Base-by-base conservation (phyloP, 345 rosid species). In the Moricandia moricandioides region DNA sequence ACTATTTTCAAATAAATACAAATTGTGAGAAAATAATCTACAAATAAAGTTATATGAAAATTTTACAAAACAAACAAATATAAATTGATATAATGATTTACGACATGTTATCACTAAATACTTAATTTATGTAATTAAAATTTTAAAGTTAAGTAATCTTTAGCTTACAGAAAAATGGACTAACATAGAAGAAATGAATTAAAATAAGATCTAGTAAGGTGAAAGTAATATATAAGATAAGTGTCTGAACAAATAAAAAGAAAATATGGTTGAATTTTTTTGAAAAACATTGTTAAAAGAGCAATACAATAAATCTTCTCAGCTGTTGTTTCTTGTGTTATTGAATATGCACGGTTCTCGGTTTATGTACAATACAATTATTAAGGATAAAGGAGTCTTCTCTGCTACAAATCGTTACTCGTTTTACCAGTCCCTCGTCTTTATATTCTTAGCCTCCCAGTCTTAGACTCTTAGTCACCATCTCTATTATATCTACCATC, bases 401-500 rank as follows among this genome's bases (percentile, higher is more conserved):
- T 33, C 37, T 33, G 6, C 37, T 33, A 33, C 51, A 43, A 43
- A 12, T 43, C 51, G 16, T 43, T 43, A 43, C 7, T 43, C 16
- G 16, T 43, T 43, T 5, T 43, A 43, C 51, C 16, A 43, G 2
- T 76, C 78, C 64, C 80, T 81, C 71, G 79, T 61, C 77, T 84
- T 87, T 70, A 85, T 78, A 24, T 74, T 84, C 80, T 86, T 82
- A 78, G 49, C 74, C 35, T 89, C 93, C 88, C 89, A 82, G 31
- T 70, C 83, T 71, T 85, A 86, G 71, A 82, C 24, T 70, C 83
- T 71, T 85, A 86, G 71, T 82, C 88, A 63, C 62, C 82, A 69
- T 86, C 90, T 81, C 91, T 91, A 79, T 89, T 81, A 84, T 89
- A 89, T 82, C 90, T 87, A 60, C 92, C 91, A 80, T 68, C 68